These are phyloP conservation scores for Elaeagnus macrophylla DNA, from an alignment of 306 rosid species.

Conservation along the genomic window DNA sequence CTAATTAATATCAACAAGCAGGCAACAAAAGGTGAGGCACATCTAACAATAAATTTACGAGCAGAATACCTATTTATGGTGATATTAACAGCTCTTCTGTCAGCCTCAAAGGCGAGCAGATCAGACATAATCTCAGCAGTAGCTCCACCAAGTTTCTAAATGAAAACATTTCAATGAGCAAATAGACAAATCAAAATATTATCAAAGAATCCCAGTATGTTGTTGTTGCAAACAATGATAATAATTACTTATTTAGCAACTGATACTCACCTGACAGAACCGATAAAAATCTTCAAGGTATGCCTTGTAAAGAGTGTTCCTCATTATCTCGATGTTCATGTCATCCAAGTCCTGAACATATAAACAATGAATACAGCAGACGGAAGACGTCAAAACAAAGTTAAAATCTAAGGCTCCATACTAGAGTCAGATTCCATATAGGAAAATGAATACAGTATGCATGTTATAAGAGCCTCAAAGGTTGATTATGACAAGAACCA, in stretches of 20 bases:
- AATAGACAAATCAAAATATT: slow-evolving; percentile 3
- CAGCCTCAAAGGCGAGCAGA: slow-evolving; percentile 95
- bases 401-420: slow-evolving; percentile 2
- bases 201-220: not conserved
- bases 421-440: slow-evolving; percentile 6
- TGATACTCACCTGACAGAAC: slow-evolving; percentile 74
- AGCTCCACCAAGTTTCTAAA: slow-evolving; percentile 95
- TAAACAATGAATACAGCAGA: slow-evolving; percentile 7
- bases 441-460: slow-evolving; percentile 9
- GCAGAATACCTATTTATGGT: slow-evolving; percentile 71
- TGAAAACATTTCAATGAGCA: slow-evolving; percentile 24
- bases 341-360: slow-evolving; percentile 83
- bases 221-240: no score
- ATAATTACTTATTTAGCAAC: not conserved
- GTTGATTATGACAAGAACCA: not conserved
- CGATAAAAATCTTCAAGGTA: slow-evolving; percentile 92
- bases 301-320: slow-evolving; percentile 97
- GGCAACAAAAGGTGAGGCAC: not conserved
- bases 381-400: slow-evolving; percentile 11
- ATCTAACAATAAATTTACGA: not conserved
- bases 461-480: not conserved
- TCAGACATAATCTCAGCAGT: slow-evolving; percentile 97
- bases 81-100: slow-evolving; percentile 97
- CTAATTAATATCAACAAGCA: not conserved
- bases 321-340: slow-evolving; percentile 97